Evolutionary conservation across 768 basidiomycete genomes (phyloP).

Genomic region (Amanita molliuscula): DNA sequence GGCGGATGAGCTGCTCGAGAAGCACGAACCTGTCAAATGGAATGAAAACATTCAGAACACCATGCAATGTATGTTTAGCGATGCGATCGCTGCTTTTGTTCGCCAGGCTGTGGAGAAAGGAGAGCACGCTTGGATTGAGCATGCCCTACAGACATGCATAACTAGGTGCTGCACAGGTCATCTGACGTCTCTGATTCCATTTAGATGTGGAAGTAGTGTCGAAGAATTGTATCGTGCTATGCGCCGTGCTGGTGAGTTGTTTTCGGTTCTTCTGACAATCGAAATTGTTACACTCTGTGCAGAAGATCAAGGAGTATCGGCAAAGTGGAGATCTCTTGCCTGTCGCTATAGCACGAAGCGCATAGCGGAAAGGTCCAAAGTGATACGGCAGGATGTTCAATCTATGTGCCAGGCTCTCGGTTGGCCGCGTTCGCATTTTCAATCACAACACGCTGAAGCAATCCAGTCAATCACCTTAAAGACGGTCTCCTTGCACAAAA

Average conservation of each 20-base stretch:
- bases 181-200: background rate
- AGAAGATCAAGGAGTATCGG: constrained; percentile 1
- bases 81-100: background rate
- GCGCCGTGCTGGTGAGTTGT: background rate
- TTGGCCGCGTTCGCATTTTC: too few species aligned
- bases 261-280: background rate
- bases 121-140: background rate
- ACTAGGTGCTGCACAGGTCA: background rate
- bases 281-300: background rate
- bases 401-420: background rate
- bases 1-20: background rate
- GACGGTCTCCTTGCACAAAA: background rate
- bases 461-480: background rate
- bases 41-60: background rate
- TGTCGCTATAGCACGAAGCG: background rate
- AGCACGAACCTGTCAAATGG: background rate
- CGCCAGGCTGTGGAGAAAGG: background rate
- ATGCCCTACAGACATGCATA: background rate
- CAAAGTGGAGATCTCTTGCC: background rate
- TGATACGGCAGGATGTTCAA: background rate
- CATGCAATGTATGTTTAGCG: background rate
- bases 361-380: background rate
- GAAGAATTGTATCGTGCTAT: background rate
- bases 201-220: background rate
- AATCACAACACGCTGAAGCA: background rate